phyloP scores from a whole-genome alignment of 495 filamentous ascomycete species.

The Articulospora tetracladia region DNA sequence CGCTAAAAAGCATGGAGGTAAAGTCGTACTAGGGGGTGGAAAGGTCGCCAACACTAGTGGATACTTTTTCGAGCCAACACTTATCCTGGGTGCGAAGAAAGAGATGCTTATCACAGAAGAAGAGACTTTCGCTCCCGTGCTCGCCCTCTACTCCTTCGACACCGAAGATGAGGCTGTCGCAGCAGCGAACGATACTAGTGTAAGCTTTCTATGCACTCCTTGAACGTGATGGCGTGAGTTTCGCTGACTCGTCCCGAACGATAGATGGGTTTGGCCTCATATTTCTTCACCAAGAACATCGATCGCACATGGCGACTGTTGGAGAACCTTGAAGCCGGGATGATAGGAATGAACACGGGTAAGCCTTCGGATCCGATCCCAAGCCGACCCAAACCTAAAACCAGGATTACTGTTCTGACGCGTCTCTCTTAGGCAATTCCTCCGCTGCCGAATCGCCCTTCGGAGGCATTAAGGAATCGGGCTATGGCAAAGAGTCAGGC shows the following conservation, averaged over 20 bases:
- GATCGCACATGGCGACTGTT: constrained; percentile 69
- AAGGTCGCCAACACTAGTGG: constrained; percentile 43
- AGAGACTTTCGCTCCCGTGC: constrained; percentile 68
- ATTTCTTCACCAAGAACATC: constrained; percentile 72
- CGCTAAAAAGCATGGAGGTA: constrained; percentile 56
- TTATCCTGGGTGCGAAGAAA: constrained; percentile 56
- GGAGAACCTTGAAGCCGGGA: constrained; percentile 72
- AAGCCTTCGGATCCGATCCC: no score
- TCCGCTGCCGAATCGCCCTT: constrained; percentile 71
- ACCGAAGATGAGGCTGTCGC: constrained; percentile 65
- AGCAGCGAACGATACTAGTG: constrained; percentile 58
- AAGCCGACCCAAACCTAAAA: background rate
- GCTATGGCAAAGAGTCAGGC: constrained; percentile 73
- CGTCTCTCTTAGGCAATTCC: constrained; percentile 33
- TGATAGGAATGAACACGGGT: constrained; percentile 72
- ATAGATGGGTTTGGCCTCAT: constrained; percentile 63
- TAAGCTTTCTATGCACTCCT: constrained; percentile 15
- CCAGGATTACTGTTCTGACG: background rate
- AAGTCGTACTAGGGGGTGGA: constrained; percentile 55
- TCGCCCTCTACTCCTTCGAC: constrained; percentile 65
- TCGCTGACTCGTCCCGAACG: background rate
- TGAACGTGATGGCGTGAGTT: background rate
- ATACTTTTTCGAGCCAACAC: constrained; percentile 72
- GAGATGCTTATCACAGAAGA: constrained; percentile 64
- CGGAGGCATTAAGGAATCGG: constrained; percentile 71